phyloP scores from a whole-genome alignment of 2,329 filamentous ascomycete species.

The Aspergillus versicolor region DNA sequence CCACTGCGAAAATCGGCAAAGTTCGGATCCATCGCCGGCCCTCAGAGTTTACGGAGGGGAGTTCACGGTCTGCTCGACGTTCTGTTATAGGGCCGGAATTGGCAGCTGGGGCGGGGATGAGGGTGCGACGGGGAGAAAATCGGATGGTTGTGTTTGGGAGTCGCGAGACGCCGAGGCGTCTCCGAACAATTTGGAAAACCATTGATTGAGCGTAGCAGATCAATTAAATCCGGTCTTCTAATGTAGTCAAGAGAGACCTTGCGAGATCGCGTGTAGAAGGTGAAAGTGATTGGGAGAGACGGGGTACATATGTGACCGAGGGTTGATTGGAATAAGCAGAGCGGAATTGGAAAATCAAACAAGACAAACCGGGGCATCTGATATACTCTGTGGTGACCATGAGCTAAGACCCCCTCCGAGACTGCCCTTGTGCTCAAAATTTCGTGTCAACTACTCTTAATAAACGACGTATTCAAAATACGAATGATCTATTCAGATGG shows the following conservation, averaged over 20 bases:
- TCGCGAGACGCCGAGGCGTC: slow-evolving; percentile 20
- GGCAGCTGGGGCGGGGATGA: slow-evolving; percentile 51
- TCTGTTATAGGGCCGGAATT: slow-evolving; percentile 53
- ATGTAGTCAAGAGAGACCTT: background rate
- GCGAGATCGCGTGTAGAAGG: background rate
- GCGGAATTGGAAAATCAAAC: slow-evolving; percentile 14
- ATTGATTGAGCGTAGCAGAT: slow-evolving; percentile 9
- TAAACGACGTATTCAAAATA: background rate
- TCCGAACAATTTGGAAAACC: slow-evolving; percentile 17
- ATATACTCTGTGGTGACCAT: background rate
- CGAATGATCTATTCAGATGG: slow-evolving; percentile 36
- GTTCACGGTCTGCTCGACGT: slow-evolving; percentile 53
- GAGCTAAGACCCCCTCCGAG: background rate
- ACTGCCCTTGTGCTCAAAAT: background rate
- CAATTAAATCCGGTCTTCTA: background rate
- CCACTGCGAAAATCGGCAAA: slow-evolving; percentile 74
- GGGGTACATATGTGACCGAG: background rate
- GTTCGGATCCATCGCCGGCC: slow-evolving; percentile 66
- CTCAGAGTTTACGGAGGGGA: slow-evolving; percentile 45
- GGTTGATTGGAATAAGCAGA: slow-evolving; percentile 4
- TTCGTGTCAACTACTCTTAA: background rate
- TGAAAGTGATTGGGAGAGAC: background rate
- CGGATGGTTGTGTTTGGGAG: slow-evolving; percentile 13
- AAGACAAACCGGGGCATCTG: slow-evolving; percentile 16
- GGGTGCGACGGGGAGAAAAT: slow-evolving; percentile 37